Evolutionary conservation across 129 eudicot genomes (phyloP), one percentile per base, ranked within the genome.

Genomic region (Pittosporum tobira): DNA sequence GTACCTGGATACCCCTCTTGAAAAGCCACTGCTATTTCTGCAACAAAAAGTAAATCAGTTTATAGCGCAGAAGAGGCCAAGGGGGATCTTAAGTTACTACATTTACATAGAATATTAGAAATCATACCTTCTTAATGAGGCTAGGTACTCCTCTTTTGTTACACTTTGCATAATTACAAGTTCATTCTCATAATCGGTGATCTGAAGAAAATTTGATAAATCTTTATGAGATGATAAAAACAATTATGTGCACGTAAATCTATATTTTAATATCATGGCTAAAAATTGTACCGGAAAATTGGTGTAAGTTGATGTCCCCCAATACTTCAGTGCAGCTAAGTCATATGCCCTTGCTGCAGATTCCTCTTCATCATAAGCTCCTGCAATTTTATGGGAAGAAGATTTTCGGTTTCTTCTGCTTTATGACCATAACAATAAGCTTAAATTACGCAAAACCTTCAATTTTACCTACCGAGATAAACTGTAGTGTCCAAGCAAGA

Each of bases 351-450:
- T 64, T 28, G 88, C 94, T 75, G 88, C 94, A 51, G 88, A 73
- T 81, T 85, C 94, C 66, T 85, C 94, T 63, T 85, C 85, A 75
- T 85, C 94, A 52, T 81, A 85, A 10, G 94, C 94, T 56, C 94
- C 94, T 84, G 76, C 48, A 6, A 34, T 38, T 64, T 29, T 62
- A 3, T 15, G 30, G 43, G 70, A 5, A 18, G 15, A 37, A 61
- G 55, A 2, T 44, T 66, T 6, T 37, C 1, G n/a, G 49, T 43
- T 48, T 46, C 34, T 62, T 3, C n/a, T 24, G 15, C n/a, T 24
- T 47, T 2, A 20, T 49, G 19, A 25, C 51, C 25, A 38, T 6
- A 59, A 48, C 3, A 18, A 61, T 20, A 53, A 52, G 13, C 1
- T 48, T 34, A 19, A 28, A 20, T 15, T 27, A 44, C 24, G 19